Evolutionary conservation across 345 rosid genomes (phyloP), one percentile per base, ranked within the genome.

Genomic region (Gynandropsis gynandra): DNA sequence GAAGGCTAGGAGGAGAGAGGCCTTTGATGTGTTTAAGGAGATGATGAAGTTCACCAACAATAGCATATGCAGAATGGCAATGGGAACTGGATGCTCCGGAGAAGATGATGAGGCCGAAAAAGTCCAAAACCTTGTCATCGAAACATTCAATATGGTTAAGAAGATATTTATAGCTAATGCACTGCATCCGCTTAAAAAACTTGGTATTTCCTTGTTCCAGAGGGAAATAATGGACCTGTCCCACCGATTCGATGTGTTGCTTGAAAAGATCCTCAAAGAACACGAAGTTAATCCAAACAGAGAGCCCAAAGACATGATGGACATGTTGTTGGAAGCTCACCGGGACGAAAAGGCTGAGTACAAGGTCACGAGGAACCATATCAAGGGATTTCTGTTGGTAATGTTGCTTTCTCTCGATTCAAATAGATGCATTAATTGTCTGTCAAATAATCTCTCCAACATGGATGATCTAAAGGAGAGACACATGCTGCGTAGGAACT

Each of bases 331-430:
- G 56, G 31, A 56, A 14, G 66, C 50, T 15, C 31, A 55, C 45
- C 53, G 46, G 1, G 62, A 65, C 61, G 29, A 59, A 20, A 47
- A 61, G 6, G 56, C 68, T 5, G 64, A 61, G 8, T 47, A 24
- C 4, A 61, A 33, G 56, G 52, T 71, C 34, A 42, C 58, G 42
- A 51, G 53, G 47, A 43, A 24, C 7, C 49, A 39, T 3, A 50
- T 71, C 36, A 65, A 71, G 52, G 19, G 60, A 21, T 65, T 61
- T 61, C 6, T 67, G 14, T 11, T 27, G 68, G 68, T 71, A 61
- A 47, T 0, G 43, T 5, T 43, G 3, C 13, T 24, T 58, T 20
- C 41, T 13, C 1, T 37, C 15, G 1, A 37, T 10, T 2, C 29
- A 24, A 2, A 24, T 5, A 5, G 2, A 24, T 2, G 5, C 29